A percentile compares a stretch with the other conserved stretches of the same genome.
Evolutionary conservation across 768 basidiomycete species (phyloP).

Genomic region (Leucocoprinus leucothites): DNA sequence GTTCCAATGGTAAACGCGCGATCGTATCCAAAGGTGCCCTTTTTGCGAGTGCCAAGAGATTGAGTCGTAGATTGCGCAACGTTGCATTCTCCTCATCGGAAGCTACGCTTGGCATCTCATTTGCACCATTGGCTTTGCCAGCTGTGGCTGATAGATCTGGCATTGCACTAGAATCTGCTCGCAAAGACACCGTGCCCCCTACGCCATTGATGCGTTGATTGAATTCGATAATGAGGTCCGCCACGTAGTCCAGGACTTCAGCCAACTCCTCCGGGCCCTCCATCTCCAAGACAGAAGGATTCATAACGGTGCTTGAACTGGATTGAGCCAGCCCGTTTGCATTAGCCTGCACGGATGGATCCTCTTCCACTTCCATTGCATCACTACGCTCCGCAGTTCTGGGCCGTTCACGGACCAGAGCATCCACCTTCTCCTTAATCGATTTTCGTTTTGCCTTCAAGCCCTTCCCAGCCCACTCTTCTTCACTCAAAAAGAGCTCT

Average conservation of each 20-base stretch:
- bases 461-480: constrained; percentile 48
- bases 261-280: constrained; percentile 49
- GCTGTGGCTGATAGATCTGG: too few relatives aligned
- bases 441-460: constrained; percentile 31
- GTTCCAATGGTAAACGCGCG: constrained; percentile 55
- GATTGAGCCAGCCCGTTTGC: constrained; percentile 21
- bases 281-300: constrained; percentile 25
- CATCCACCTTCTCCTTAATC: constrained; percentile 12
- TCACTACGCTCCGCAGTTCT: constrained; percentile 3
- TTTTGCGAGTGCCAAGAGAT: constrained; percentile 74
- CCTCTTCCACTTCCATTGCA: constrained; percentile 27
- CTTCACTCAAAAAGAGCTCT: constrained; percentile 48
- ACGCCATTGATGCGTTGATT: constrained; percentile 24
- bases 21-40: constrained; percentile 74
- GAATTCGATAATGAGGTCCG: constrained; percentile 45
- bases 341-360: constrained; percentile 16
- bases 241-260: constrained; percentile 57
- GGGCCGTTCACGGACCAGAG: constrained; percentile 9
- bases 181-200: not conserved
- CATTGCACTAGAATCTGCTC: too few relatives aligned
- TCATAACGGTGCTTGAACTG: constrained; percentile 14
- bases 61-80: constrained; percentile 61
- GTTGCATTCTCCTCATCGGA: constrained; percentile 41
- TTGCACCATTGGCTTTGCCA: not conserved
- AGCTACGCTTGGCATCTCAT: not conserved